Conservation (phyloP, 2,329 filamentous ascomycete species). For the Elsinoe necatrix region DNA sequence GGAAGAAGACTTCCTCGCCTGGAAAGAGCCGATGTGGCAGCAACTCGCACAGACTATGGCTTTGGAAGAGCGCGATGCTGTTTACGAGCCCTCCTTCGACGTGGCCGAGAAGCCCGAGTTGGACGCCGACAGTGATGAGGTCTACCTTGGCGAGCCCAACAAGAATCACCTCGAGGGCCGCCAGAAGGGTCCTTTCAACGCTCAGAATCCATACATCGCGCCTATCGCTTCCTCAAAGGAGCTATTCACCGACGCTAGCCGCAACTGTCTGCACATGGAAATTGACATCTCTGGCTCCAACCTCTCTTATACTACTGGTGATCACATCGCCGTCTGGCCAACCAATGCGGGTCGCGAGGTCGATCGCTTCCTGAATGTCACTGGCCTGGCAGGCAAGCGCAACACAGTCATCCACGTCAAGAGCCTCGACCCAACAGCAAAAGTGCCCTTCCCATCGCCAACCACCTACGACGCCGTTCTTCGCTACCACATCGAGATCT, state of each 20-base stretch:
- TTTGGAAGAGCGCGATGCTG: slow-evolving; percentile 87
- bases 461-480: slow-evolving; percentile 91
- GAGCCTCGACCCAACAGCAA: slow-evolving; percentile 86
- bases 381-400: slow-evolving; percentile 68
- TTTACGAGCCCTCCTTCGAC: slow-evolving; percentile 88
- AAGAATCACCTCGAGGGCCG: slow-evolving; percentile 76
- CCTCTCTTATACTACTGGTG: slow-evolving; percentile 87
- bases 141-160: slow-evolving; percentile 84
- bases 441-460: slow-evolving; percentile 93
- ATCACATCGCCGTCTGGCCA: slow-evolving; percentile 96
- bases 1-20: slow-evolving; percentile 98
- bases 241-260: slow-evolving; percentile 77
- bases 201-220: slow-evolving; percentile 80
- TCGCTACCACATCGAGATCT: slow-evolving; percentile 95
- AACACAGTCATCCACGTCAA: slow-evolving; percentile 80
- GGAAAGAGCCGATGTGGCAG: slow-evolving; percentile 99
- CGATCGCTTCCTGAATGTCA: slow-evolving; percentile 73
- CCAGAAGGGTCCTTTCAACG: slow-evolving; percentile 83
- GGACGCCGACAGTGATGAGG: slow-evolving; percentile 64
- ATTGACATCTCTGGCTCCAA: slow-evolving; percentile 85
- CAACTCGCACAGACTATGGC: slow-evolving; percentile 74
- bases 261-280: slow-evolving; percentile 96
- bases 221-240: slow-evolving; percentile 87
- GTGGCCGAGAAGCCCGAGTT: slow-evolving; percentile 62
- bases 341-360: slow-evolving; percentile 90